A percentile compares a stretch with the other conserved stretches of the same genome.
These are phyloP conservation scores for Labyrinthula sp. DNA, from an alignment of 352 stramenopile genomes.

Conservation along the genomic window DNA sequence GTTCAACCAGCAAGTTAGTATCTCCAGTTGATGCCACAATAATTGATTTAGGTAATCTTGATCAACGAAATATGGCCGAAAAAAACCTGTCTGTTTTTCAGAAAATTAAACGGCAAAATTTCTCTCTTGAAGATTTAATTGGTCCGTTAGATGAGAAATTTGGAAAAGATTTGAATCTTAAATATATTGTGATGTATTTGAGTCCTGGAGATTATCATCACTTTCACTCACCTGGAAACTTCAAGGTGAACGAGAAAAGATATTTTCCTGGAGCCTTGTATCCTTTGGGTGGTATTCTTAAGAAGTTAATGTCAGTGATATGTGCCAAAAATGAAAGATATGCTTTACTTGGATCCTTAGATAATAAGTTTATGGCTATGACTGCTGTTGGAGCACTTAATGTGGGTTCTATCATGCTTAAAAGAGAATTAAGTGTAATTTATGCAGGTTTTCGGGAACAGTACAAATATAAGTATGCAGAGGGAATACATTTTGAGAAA, in stretches of 20 bases:
- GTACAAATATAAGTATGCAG: constrained; percentile 9
- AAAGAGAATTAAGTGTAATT: constrained; percentile 8
- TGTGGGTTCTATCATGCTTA: constrained; percentile 53
- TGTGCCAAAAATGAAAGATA: constrained; percentile 59
- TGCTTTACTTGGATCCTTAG: constrained; percentile 45
- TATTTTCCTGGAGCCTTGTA: constrained; percentile 58
- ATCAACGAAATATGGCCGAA: no score
- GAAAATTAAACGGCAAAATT: no score
- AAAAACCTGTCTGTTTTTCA: no score
- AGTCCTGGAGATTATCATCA: constrained; percentile 58
- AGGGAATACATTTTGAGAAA: constrained; percentile 2
- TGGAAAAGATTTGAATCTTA: no score
- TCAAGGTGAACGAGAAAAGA: constrained; percentile 45
- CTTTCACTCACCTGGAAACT: constrained; percentile 55
- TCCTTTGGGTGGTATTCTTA: constrained; percentile 47
- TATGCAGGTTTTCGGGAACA: neutral
- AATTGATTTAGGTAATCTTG: constrained; percentile 11
- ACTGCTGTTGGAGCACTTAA: constrained; percentile 57
- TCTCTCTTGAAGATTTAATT: no score
- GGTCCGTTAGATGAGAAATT: no score
- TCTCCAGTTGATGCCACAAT: constrained; percentile 17
- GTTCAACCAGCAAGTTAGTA: constrained; percentile 9
- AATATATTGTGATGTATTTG: constrained; percentile 54
- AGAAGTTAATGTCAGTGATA: constrained; percentile 46
- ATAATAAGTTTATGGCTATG: constrained; percentile 54